Evolutionary conservation across 495 filamentous ascomycete genomes (phyloP).

Genomic region (Neurospora sp.): DNA sequence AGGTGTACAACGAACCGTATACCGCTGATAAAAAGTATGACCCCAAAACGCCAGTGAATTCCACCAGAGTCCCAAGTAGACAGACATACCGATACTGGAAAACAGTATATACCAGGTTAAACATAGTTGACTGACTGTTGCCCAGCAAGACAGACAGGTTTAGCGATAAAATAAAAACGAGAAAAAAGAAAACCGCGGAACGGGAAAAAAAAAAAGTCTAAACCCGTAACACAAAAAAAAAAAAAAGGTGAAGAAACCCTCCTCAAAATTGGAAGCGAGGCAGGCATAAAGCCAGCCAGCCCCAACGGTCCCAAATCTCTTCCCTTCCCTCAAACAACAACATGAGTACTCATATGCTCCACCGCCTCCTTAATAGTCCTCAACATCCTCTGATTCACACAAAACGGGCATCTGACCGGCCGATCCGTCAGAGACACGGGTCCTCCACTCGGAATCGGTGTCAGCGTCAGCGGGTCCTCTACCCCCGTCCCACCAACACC

Average conservation of each 20-base stretch:
- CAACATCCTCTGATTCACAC: constrained; percentile 47
- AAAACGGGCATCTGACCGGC: constrained; percentile 46
- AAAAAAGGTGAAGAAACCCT: neutral
- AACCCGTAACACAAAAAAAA: neutral
- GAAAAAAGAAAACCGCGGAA: neutral
- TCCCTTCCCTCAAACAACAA: constrained; percentile 31
- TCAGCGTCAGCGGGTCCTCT: constrained; percentile 33
- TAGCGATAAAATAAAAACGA: neutral
- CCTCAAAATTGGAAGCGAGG: neutral
- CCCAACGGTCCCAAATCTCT: neutral
- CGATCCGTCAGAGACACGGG: constrained; percentile 35
- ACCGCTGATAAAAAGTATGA: neutral
- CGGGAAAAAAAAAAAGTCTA: neutral
- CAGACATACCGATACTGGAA: neutral
- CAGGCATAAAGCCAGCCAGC: neutral
- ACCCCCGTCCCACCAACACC: neutral
- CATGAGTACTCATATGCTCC: constrained; percentile 49
- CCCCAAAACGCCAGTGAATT: neutral
- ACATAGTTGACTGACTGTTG: neutral
- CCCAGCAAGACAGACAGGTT: neutral
- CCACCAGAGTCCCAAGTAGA: neutral
- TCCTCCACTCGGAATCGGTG: constrained; percentile 36
- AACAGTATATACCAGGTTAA: neutral
- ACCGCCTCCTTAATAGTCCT: constrained; percentile 48
- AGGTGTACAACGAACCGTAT: neutral